Percentiles rank a stretch among this genome's conserved stretches.
Evolutionary conservation across 2,329 filamentous ascomycete species (phyloP).

Genomic region (Ascochyta pisi): DNA sequence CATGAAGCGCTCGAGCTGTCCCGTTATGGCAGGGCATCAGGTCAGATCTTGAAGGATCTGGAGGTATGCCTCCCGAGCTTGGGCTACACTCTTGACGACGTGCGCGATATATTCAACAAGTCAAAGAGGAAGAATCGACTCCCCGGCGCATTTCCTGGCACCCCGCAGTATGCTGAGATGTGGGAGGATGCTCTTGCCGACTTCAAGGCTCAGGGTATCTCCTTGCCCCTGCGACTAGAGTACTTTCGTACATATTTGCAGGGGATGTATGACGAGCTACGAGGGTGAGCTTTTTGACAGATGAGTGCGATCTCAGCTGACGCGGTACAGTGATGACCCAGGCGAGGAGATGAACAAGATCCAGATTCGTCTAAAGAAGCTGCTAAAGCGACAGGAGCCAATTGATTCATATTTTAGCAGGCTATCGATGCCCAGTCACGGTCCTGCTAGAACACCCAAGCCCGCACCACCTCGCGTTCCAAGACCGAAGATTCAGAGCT

Average conservation of each 20-base stretch:
- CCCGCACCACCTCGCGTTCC: conserved; percentile 33
- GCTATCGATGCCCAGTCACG: conserved; percentile 33
- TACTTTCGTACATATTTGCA: conserved; percentile 60
- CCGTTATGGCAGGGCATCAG: conserved; percentile 45
- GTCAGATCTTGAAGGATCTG: conserved; percentile 56
- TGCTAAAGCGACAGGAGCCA: conserved; percentile 48
- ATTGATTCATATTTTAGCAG: conserved; percentile 44
- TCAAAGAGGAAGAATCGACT: conserved; percentile 35
- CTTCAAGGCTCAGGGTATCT: conserved; percentile 56
- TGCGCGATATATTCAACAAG: conserved; percentile 53
- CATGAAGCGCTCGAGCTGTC: conserved; percentile 53
- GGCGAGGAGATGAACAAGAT: conserved; percentile 41
- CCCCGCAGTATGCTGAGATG: conserved; percentile 54
- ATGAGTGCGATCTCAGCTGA: conserved; percentile 18
- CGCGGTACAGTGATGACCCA: conserved; percentile 32
- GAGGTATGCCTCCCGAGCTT: conserved; percentile 58
- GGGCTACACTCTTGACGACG: conserved; percentile 59
- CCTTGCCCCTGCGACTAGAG: conserved; percentile 57
- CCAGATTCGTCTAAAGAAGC: conserved; percentile 34
- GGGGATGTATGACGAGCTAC: conserved; percentile 52
- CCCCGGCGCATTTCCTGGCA: conserved; percentile 47
- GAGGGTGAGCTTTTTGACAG: conserved; percentile 50
- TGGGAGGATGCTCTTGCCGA: conserved; percentile 59
- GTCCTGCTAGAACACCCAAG: conserved; percentile 37
- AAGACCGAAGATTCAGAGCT: conserved; percentile 39